These are phyloP conservation scores for Aegilops longissima DNA, from an alignment of 176 grass and related monocot genomes.

Conservation along the genomic window DNA sequence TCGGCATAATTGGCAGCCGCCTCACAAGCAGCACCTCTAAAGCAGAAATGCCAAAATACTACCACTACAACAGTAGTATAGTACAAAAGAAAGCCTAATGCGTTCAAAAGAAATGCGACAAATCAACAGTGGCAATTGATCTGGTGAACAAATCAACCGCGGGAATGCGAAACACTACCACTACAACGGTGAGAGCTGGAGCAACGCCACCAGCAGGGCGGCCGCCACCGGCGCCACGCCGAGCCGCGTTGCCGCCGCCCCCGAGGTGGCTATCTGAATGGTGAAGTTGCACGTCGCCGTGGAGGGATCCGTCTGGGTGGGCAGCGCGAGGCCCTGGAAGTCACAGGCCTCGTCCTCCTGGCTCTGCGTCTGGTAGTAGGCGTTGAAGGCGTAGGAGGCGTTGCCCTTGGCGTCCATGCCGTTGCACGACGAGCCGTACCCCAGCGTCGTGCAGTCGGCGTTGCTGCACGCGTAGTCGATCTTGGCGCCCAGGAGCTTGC, in stretches of 20 bases:
- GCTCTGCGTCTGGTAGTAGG: constrained; percentile 70
- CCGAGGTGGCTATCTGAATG: neutral
- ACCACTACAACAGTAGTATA: too few species aligned
- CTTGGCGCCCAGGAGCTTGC: neutral
- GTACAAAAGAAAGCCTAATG: too few species aligned
- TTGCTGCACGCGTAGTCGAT: neutral
- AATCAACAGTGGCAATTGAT: neutral
- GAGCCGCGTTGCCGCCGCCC: neutral
- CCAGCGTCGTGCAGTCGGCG: constrained; percentile 68
- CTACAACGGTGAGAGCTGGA: neutral
- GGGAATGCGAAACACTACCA: neutral
- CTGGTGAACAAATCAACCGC: neutral
- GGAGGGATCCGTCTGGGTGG: constrained; percentile 54
- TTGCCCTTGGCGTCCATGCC: constrained; percentile 70
- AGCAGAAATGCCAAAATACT: too few species aligned
- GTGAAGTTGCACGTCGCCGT: constrained; percentile 41
- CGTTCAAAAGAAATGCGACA: too few species aligned
- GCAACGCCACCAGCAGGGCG: neutral
- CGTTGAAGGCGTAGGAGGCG: constrained; percentile 69
- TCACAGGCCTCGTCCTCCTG: constrained; percentile 48
- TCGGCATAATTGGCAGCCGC: too few species aligned
- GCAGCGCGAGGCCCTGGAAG: constrained; percentile 59
- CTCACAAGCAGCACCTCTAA: too few species aligned
- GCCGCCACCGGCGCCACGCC: neutral
- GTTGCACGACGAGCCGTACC: constrained; percentile 60